phyloP scores from a whole-genome alignment of 345 rosid genomes.

The Euphorbia peplus region DNA sequence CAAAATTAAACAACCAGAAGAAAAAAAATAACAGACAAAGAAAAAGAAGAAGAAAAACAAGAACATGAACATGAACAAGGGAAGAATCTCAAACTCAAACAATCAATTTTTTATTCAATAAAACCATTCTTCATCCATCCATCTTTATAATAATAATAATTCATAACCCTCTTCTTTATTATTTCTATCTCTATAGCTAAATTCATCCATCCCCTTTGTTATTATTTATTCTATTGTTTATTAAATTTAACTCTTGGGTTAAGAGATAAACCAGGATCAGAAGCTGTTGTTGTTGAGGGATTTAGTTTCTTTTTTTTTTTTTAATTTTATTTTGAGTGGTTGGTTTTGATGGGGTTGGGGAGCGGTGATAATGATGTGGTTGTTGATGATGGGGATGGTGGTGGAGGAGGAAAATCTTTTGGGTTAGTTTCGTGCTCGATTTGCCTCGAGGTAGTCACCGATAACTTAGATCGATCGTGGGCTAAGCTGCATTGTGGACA shows the following conservation, averaged over 20 bases:
- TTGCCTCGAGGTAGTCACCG: slow-evolving; percentile 78
- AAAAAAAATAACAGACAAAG: background rate
- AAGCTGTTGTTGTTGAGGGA: slow-evolving; percentile 22
- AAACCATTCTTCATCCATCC: background rate
- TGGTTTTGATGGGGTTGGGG: slow-evolving; percentile 75
- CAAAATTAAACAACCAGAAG: background rate
- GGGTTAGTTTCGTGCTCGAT: slow-evolving; percentile 84
- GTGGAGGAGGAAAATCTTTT: slow-evolving; percentile 44
- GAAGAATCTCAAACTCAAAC: background rate
- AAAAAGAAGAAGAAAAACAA: background rate
- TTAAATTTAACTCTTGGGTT: background rate
- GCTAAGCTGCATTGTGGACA: slow-evolving; percentile 98
- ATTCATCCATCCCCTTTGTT: background rate
- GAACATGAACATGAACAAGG: too few relatives aligned
- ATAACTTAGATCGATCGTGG: slow-evolving; percentile 89
- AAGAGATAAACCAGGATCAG: slow-evolving; percentile 4
- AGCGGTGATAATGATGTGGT: slow-evolving; percentile 39
- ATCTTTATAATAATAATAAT: background rate
- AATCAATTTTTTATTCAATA: background rate
- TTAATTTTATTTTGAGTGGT: slow-evolving; percentile 3
- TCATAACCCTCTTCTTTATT: too few relatives aligned
- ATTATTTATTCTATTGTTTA: background rate
- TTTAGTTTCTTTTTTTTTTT: slow-evolving; percentile 22
- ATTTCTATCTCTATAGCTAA: background rate
- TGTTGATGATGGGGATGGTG: slow-evolving; percentile 50